These are phyloP conservation scores for Botrytis fabae DNA, from an alignment of 2,329 filamentous ascomycete species.

Conservation along the genomic window DNA sequence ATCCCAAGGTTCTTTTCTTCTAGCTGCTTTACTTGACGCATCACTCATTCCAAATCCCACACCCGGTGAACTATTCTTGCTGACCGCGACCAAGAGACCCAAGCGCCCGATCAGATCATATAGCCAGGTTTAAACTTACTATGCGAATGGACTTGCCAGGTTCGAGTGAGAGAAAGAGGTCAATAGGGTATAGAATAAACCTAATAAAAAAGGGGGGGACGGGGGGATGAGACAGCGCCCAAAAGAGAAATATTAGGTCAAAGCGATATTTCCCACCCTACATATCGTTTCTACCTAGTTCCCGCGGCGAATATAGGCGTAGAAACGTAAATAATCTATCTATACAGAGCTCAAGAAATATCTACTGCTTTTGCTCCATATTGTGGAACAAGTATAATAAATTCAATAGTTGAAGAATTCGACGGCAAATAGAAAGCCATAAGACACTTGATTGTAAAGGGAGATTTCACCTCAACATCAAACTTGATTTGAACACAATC, in stretches of 20 bases:
- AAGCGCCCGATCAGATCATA: background rate
- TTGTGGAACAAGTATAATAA: too few relatives aligned
- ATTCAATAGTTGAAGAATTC: too few relatives aligned
- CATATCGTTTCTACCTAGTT: background rate
- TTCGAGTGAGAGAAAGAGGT: background rate
- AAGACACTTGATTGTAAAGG: too few relatives aligned
- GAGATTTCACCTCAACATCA: too few relatives aligned
- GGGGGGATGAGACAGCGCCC: too few relatives aligned
- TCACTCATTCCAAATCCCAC: background rate
- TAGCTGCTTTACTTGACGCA: background rate
- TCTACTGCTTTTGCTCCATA: too few relatives aligned
- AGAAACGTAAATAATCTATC: accelerated
- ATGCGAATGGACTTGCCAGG: background rate
- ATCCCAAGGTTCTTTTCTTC: background rate
- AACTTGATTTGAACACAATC: too few relatives aligned
- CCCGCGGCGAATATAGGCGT: background rate
- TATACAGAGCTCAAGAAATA: background rate
- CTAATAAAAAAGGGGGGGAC: too few relatives aligned
- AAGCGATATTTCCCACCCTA: background rate
- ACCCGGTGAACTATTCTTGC: background rate
- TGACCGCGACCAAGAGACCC: accelerated
- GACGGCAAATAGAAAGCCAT: too few relatives aligned
- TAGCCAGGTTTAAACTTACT: background rate
- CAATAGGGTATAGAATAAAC: background rate
- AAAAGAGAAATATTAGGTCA: too few relatives aligned